Base-by-base conservation (phyloP, 2,329 filamentous ascomycete species). In the Saccharata proteae region DNA sequence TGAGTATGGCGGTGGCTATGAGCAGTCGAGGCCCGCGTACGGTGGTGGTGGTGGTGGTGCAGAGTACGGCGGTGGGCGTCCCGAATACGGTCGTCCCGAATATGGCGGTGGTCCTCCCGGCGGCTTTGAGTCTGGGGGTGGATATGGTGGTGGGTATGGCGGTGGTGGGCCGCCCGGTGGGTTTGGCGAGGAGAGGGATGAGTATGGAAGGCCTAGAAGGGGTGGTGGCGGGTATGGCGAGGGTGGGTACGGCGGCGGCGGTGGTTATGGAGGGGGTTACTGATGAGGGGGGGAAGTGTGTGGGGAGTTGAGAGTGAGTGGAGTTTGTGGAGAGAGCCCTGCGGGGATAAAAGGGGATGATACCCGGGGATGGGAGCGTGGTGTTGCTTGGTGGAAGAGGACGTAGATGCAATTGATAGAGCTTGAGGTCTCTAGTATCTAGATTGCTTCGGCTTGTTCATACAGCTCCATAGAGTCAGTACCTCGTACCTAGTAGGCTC, bases 11-110 rank as follows among this genome's bases (percentile, higher is more conserved):
- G 20, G 20, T n/a, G 20, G 20, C 20, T 8, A 22, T n/a, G 20
- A 8, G 20, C 20, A 8, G 8, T 22, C n/a, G n/a, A n/a, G n/a
- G n/a, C n/a, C n/a, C n/a, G n/a, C n/a, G n/a, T 28, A 29, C 13
- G 24, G 31, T 15, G 16, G 28, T 14, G 38, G 38, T 16, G 35
- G 38, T n/a, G 37, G 37, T 16, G 39, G 40, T 15, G 38, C 37
- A 13, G 40, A 37, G 16, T 43, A 40, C 16, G 40, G 42, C 10
- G 36, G 40, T 17, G 28, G 40, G 10, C 16, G 31, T 25, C 16
- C 26, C 11, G 34, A 45, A 13, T 43, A 30, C 14, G 37, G 38
- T 7, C 23, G 38, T 16, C 38, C 37, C 11, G 40, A 40, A 11
- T 40, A 36, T 29, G 38, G 42, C 16, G 29, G 25, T 11, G 19